Evolutionary conservation across 495 filamentous ascomycete species (phyloP), one percentile per base, ranked within the genome.

Genomic region (Beverwykella pulmonaria): DNA sequence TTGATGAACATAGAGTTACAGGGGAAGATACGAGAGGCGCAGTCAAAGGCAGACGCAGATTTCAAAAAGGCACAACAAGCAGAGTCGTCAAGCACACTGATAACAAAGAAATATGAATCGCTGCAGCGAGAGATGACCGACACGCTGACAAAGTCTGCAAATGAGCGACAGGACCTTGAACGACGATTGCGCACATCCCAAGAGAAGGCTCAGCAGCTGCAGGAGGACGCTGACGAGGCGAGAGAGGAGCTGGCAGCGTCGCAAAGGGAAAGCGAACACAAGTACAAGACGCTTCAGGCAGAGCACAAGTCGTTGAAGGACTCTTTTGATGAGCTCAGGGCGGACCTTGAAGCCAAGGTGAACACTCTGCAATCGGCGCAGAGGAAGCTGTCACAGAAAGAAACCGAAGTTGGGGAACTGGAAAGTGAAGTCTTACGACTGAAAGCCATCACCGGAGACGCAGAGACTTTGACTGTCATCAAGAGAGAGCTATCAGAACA

Each of bases 401-500:
- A 97, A 72, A 78, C 79, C 1, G 86, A 90, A 29, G 78, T 89
- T 39, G 90, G 87, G 0, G 77, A 86, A 10, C 75, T 98, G 2
- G 92, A 97, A 79, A 87, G 87, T 7, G 92, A 97, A 41, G 86
- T 96, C 29, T 78, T 97, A 56, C 83, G 85, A 34, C 78, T 93
- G 12, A 97, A 91, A 72, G 89, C 92, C 3, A 89, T 92, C 68
- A 89, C 88, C 1, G 92, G 88, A 22, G 94, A 97, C 76, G 84
- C 86, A 0, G 92, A 97, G 68, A 91, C 90, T 1, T 79, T 97
- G 41, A 82, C 79, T 6, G 86, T 97, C 53, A 86, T 98, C 47
- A 92, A 91, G 75, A 85, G 89, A 67, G 92, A 97, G 76, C 82
- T 99, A 15, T 85, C 84, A 15, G 93, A 97, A 46, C 94, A 98